phyloP scores from a whole-genome alignment of 192 early-diverging fungal genomes.

The Gorgonomyces haynaldii region DNA sequence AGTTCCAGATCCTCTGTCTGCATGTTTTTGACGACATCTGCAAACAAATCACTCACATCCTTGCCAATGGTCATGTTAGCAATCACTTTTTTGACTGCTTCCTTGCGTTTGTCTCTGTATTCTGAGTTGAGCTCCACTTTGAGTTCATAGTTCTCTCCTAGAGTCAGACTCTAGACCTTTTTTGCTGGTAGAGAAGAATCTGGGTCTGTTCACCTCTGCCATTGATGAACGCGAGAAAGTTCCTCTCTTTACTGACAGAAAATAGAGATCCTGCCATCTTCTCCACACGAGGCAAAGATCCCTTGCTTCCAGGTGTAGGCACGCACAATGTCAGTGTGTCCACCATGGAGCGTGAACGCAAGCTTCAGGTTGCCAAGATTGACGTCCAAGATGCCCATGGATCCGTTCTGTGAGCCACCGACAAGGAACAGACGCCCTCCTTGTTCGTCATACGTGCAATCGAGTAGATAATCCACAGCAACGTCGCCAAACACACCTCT shows the following conservation, averaged over 20 bases:
- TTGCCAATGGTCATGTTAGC: slow-evolving; percentile 99
- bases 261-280: slow-evolving; percentile 60
- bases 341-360: slow-evolving; percentile 63
- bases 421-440: slow-evolving; percentile 65
- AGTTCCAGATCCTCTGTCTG: slow-evolving; percentile 95
- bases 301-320: slow-evolving; percentile 57
- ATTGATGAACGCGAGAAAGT: not conserved
- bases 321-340: slow-evolving; percentile 79
- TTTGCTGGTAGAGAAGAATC: slow-evolving; percentile 54
- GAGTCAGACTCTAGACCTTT: slow-evolving; percentile 30
- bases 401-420: slow-evolving; percentile 70
- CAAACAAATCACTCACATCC: slow-evolving; percentile 88
- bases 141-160: slow-evolving; percentile 97
- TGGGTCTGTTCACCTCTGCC: not conserved
- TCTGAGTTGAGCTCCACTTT: slow-evolving; percentile 93
- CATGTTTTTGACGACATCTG: slow-evolving; percentile 98
- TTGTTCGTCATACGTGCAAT: slow-evolving; percentile 60
- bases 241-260: slow-evolving; percentile 34
- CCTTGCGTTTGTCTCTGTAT: slow-evolving; percentile 89
- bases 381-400: slow-evolving; percentile 72
- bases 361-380: slow-evolving; percentile 59
- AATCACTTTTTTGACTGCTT: slow-evolving; percentile 97
- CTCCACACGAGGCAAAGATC: slow-evolving; percentile 61
- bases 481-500: slow-evolving; percentile 32
- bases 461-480: slow-evolving; percentile 63